Conservation (phyloP, 2,329 filamentous ascomycete genomes). For the Aspergillus melleus region DNA sequence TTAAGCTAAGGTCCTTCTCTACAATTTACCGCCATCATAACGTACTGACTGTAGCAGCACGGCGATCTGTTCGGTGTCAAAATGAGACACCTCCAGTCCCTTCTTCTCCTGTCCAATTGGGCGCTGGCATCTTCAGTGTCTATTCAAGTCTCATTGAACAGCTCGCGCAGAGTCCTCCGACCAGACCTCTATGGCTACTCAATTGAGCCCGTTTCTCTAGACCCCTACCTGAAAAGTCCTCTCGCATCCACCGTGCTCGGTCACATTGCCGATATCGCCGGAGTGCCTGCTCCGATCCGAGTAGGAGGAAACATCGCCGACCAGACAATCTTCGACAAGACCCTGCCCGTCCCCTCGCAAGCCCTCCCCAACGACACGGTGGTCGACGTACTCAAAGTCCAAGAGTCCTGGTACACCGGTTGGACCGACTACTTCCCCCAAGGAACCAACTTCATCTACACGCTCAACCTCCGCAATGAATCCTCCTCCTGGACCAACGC, state of each 20-base stretch:
- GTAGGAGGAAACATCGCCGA: constrained; percentile 10
- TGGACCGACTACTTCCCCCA: constrained; percentile 9
- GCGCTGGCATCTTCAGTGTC: neutral
- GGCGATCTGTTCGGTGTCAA: no score
- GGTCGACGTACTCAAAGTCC: constrained; percentile 2
- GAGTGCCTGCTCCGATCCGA: neutral
- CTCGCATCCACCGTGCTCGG: neutral
- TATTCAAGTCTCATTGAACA: neutral
- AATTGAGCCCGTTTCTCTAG: constrained; percentile 5
- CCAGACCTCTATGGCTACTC: constrained; percentile 10
- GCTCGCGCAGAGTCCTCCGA: neutral
- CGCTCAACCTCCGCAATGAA: constrained; percentile 7
- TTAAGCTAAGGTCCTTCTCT: no score
- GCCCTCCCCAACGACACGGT: constrained; percentile 8
- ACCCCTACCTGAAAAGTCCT: constrained; percentile 2
- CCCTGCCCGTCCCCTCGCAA: neutral
- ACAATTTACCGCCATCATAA: no score
- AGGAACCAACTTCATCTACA: constrained; percentile 5
- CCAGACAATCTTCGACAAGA: constrained; percentile 4
- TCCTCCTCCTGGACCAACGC: constrained; percentile 2
- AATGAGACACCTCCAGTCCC: neutral
- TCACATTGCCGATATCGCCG: neutral
- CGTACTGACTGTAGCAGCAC: no score
- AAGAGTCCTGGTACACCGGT: constrained; percentile 1
- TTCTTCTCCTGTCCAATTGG: neutral